phyloP scores from a whole-genome alignment of 441 rosid genomes.

The Corymbia calophylla region DNA sequence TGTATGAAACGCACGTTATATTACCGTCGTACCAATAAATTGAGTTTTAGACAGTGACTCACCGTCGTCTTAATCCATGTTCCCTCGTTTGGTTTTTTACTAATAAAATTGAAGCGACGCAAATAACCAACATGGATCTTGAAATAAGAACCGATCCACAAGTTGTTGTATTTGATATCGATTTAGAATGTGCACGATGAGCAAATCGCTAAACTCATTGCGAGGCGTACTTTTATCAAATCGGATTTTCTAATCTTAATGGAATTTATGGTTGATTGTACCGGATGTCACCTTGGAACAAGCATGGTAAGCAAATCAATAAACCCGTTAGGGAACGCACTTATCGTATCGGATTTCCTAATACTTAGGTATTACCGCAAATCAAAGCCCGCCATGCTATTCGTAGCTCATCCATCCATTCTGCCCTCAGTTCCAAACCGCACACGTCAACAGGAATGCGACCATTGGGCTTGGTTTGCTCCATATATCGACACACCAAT shows the following conservation, averaged over 20 bases:
- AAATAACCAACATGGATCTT: background rate
- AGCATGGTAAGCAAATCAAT: background rate
- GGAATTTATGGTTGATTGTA: background rate
- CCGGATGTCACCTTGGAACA: rapidly evolving
- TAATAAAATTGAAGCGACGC: rapidly evolving
- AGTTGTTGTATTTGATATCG: background rate
- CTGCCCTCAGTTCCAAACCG: background rate
- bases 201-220: background rate
- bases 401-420: background rate
- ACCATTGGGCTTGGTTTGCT: background rate
- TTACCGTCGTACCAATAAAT: background rate
- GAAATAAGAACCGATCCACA: background rate
- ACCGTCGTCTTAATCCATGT: background rate
- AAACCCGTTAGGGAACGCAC: background rate
- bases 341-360: background rate
- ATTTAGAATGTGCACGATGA: background rate
- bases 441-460: background rate
- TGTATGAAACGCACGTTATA: background rate
- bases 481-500: background rate
- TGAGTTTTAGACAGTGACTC: background rate
- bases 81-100: background rate
- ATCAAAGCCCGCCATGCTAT: background rate
- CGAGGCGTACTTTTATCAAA: background rate
- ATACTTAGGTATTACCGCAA: background rate
- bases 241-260: background rate